These are phyloP conservation scores for Ceriops zippeliana DNA, from an alignment of 345 rosid species.

Conservation along the genomic window DNA sequence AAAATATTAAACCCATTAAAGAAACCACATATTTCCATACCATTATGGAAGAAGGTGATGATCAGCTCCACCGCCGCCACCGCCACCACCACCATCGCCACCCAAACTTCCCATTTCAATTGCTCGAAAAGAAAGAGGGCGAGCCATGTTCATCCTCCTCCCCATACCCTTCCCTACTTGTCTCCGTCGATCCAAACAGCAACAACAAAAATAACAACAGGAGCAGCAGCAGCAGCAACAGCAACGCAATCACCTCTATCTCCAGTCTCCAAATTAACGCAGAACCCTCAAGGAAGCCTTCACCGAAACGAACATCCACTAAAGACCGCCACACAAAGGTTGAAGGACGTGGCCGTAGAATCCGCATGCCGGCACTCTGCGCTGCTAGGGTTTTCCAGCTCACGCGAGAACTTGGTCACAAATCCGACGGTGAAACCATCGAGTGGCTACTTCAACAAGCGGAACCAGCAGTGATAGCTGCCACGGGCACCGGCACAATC, in stretches of 20 bases:
- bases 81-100: slow-evolving; percentile 37
- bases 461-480: slow-evolving; percentile 92
- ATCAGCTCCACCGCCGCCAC: slow-evolving; percentile 43
- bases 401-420: slow-evolving; percentile 88
- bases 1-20: slow-evolving; percentile 8
- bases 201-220: background rate
- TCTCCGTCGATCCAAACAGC: slow-evolving; percentile 20
- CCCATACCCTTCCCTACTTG: slow-evolving; percentile 47
- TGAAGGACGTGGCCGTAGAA: slow-evolving; percentile 91
- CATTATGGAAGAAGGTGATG: slow-evolving; percentile 63
- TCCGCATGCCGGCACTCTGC: slow-evolving; percentile 98
- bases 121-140: slow-evolving; percentile 80
- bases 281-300: slow-evolving; percentile 52
- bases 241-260: slow-evolving; percentile 28
- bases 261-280: slow-evolving; percentile 35
- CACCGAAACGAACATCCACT: slow-evolving; percentile 79
- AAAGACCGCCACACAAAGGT: slow-evolving; percentile 97
- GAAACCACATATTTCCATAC: slow-evolving; percentile 37
- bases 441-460: slow-evolving; percentile 99
- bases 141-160: slow-evolving; percentile 60
- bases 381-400: slow-evolving; percentile 98
- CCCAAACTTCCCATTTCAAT: slow-evolving; percentile 69
- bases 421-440: slow-evolving; percentile 92
- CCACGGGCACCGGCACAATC: slow-evolving; percentile 96
- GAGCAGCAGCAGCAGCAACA: slow-evolving; percentile 19